Evolutionary conservation across 2,329 filamentous ascomycete genomes (phyloP), one percentile per base, ranked within the genome.

Genomic region (Calonectria fujianensis): DNA sequence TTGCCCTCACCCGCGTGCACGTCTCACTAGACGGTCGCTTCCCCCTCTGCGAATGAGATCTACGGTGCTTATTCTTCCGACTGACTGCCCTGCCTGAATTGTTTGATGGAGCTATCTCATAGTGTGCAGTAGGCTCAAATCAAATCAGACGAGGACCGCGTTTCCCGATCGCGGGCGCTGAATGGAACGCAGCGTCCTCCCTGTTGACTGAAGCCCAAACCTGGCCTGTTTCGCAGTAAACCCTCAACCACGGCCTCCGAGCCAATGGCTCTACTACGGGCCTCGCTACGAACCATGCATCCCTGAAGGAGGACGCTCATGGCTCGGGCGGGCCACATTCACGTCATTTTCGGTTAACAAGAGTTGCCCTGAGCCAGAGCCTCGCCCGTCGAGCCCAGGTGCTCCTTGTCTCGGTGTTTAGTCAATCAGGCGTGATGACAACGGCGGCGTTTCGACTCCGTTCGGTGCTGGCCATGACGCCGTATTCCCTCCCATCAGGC

Each of bases 1-100:
- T 78, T 70, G 80, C 72, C 74, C 73, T 67, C 77, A 76, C 78
- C 80, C 74, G 80, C 79, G 78, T 75, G 80, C 80, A 81, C 80
- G 80, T 81, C 78, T 80, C 80, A 79, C 76, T 20, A 65, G 63
- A 63, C 68, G 77, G 77, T 77, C 70, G 69, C 70, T 75, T 71
- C 72, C 63, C 69, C 76, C 70, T 71, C 69, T 70, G 32, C 71
- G 72, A 74, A 77, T 73, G 71, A 64, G 78, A 81, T 81, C 76
- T 75, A 54, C 77, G 72, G 72, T 76, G 71, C 68, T 74, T 79
- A 64, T 71, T 72, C 75, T 31, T 69, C 65, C 31, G 65, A 54
- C 65, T 54, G 57, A 63, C 57, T 24, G 57, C 57, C n/a, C 29
- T 63, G 57, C 57, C 57, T 63, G 57, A 63, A 63, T 63, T 41